These are phyloP conservation scores for Saturnispora zaruensis DNA, from an alignment of 805 yeast species.

Conservation along the genomic window DNA sequence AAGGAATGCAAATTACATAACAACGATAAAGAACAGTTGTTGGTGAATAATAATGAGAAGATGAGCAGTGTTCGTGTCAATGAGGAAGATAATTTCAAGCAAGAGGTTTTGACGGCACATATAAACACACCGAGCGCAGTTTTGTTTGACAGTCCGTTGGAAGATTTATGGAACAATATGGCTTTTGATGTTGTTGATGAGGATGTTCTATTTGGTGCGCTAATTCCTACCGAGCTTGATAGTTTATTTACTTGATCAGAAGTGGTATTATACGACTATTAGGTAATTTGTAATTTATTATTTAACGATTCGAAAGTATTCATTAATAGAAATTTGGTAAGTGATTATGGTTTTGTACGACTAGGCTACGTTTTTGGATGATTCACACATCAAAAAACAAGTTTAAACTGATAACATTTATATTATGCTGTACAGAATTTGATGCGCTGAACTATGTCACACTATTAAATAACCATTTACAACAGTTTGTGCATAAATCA, in stretches of 20 bases:
- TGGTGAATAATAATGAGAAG: neutral
- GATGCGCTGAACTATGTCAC: no score
- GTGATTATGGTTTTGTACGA: no score
- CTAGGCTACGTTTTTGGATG: no score
- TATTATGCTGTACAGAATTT: no score
- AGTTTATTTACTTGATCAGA: neutral
- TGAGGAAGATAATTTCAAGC: neutral
- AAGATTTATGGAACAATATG: slow-evolving; percentile 1
- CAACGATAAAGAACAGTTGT: neutral
- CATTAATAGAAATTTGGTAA: no score
- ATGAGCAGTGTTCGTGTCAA: neutral
- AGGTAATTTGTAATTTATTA: no score
- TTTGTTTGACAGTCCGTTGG: neutral
- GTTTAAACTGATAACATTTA: no score
- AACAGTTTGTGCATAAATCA: no score
- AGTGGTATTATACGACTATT: no score
- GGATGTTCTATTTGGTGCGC: neutral
- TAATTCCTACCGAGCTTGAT: slow-evolving; percentile 3
- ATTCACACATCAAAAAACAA: no score
- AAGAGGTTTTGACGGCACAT: neutral
- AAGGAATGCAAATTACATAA: neutral
- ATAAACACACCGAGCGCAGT: neutral
- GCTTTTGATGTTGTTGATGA: slow-evolving; percentile 2
- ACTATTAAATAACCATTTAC: no score
- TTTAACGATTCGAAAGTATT: no score